Percentiles rank a stretch among this genome's conserved stretches.
Conservation (phyloP, 2,329 filamentous ascomycete species). For the Sporothrix euskadiensis region DNA sequence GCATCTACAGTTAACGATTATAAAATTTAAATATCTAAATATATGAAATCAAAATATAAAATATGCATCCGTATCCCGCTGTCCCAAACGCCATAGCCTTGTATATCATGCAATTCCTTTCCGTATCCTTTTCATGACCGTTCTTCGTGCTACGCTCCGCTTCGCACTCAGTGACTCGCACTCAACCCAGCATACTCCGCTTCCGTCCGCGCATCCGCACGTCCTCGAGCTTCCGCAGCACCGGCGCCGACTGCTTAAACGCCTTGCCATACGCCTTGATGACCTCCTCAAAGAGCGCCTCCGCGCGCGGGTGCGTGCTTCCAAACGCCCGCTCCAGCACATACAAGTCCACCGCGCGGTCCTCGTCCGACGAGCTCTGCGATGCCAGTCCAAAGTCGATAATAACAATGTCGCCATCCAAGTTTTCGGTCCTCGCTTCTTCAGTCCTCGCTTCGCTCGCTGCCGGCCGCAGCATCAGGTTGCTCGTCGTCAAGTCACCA, state of each 20-base stretch:
- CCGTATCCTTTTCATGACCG: too few relatives aligned
- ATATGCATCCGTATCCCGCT: neutral
- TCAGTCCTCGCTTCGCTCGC: slow-evolving; percentile 19
- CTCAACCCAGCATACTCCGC: slow-evolving; percentile 88
- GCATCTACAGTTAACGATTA: neutral
- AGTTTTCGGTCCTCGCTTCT: slow-evolving; percentile 31
- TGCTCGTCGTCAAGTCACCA: slow-evolving; percentile 95
- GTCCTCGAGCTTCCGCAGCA: slow-evolving; percentile 82
- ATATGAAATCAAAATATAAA: slow-evolving; percentile 8
- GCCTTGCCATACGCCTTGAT: slow-evolving; percentile 71
- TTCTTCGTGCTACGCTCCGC: too few relatives aligned
- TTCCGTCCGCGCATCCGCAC: slow-evolving; percentile 93
- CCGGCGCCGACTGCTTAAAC: slow-evolving; percentile 72
- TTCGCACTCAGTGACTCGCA: neutral
- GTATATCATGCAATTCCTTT: neutral
- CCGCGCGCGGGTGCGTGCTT: slow-evolving; percentile 87
- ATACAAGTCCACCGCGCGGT: slow-evolving; percentile 93
- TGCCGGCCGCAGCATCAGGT: slow-evolving; percentile 72
- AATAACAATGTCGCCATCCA: slow-evolving; percentile 76
- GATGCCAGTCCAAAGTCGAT: slow-evolving; percentile 94
- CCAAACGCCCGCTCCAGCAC: slow-evolving; percentile 93
- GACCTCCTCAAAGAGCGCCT: slow-evolving; percentile 72
- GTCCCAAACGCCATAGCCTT: slow-evolving; percentile 8
- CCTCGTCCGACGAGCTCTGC: slow-evolving; percentile 81
- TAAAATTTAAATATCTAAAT: neutral